Conservation (phyloP, 2,329 filamentous ascomycete species). For the Tolypocladium paradoxum region DNA sequence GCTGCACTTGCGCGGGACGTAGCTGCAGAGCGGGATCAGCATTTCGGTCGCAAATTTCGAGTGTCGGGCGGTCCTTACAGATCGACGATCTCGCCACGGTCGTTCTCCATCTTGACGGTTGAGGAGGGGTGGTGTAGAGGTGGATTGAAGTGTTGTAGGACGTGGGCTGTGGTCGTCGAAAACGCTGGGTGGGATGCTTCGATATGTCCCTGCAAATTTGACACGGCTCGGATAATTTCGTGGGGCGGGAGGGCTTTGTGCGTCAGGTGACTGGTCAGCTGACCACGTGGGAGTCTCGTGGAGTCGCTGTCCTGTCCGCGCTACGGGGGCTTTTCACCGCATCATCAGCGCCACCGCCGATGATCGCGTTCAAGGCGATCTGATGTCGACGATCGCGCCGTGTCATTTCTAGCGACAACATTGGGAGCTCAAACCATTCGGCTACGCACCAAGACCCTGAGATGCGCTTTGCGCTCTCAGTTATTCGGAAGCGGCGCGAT, state of each 20-base stretch:
- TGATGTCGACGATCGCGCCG: neutral
- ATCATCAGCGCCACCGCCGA: neutral
- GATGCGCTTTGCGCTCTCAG: constrained; percentile 38
- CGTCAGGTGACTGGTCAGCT: constrained; percentile 24
- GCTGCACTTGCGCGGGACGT: constrained; percentile 98
- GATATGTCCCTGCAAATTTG: constrained; percentile 21
- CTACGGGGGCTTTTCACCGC: neutral
- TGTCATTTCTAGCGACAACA: neutral
- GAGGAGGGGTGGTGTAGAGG: constrained; percentile 9
- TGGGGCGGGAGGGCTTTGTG: constrained; percentile 25
- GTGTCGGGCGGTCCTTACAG: constrained; percentile 53
- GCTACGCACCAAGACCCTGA: constrained; percentile 17
- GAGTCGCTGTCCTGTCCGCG: neutral
- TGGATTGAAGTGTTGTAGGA: constrained; percentile 18
- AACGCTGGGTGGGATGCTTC: constrained; percentile 18
- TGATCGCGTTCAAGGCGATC: neutral
- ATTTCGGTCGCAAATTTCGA: constrained; percentile 9
- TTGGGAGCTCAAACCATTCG: constrained; percentile 13
- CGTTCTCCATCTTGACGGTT: constrained; percentile 90
- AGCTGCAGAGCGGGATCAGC: constrained; percentile 42
- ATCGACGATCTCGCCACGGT: constrained; percentile 98
- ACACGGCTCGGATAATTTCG: constrained; percentile 22
- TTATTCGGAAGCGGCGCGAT: constrained; percentile 15
- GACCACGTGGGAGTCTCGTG: constrained; percentile 21
- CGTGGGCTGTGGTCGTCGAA: constrained; percentile 19